phyloP scores from a whole-genome alignment of 257 asterid species.

The Ballota nigra region DNA sequence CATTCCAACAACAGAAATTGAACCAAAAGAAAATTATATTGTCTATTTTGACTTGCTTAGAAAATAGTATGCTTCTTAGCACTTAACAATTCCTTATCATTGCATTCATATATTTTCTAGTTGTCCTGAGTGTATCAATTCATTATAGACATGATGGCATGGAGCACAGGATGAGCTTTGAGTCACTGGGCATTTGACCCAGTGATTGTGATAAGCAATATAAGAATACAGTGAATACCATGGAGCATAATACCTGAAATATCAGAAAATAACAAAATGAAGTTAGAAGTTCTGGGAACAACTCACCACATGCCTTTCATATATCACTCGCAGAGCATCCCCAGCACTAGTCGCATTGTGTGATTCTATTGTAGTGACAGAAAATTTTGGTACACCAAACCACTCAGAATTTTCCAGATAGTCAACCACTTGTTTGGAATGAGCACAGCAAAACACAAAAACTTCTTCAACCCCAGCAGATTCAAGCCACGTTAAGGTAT shows the following conservation, averaged over 20 bases:
- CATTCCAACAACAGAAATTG: background rate
- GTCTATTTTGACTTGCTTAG: background rate
- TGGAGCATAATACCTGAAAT: background rate
- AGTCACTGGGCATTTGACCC: background rate
- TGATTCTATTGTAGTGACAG: constrained; percentile 81
- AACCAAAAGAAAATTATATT: constrained; percentile 2
- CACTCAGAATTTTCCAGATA: constrained; percentile 74
- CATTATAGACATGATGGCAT: background rate
- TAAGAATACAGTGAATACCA: background rate
- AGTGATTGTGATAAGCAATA: background rate
- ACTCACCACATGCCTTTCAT: constrained; percentile 85
- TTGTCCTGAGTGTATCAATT: background rate
- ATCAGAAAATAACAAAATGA: background rate
- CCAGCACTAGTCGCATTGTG: constrained; percentile 86
- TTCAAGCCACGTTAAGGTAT: constrained; percentile 93
- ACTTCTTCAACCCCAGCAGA: constrained; percentile 96
- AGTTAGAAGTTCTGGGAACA: background rate
- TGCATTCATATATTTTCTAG: background rate
- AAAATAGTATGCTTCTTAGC: background rate
- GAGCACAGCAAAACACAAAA: constrained; percentile 95
- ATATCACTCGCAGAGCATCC: constrained; percentile 84
- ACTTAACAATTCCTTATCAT: background rate
- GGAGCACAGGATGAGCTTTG: background rate
- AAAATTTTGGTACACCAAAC: constrained; percentile 68
- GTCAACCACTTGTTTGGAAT: constrained; percentile 82